Base-by-base conservation (phyloP, 2,329 filamentous ascomycete species). In the Diaporthe sp. region DNA sequence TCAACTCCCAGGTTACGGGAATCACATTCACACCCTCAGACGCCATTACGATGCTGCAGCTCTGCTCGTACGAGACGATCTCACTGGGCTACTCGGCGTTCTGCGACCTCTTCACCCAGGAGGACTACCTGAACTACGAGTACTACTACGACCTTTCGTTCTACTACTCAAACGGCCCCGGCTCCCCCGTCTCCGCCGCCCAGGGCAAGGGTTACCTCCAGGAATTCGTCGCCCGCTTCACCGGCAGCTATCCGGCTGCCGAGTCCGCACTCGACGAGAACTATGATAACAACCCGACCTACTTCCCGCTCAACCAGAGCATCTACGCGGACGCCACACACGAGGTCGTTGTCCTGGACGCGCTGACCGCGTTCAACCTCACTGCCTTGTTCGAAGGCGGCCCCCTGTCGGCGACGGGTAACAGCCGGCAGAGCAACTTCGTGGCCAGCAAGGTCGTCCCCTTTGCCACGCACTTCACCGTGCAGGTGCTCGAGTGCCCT, bases 241-340 rank as follows among this genome's bases (percentile, higher is more conserved):
- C 79, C 2, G 79, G 79, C 25, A 76, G 78, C 34, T 83, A 81
- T 65, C 82, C 82, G 7, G 63, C 79, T n/a, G 74, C 78, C 34
- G 76, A 75, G 55, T 83, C 82, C 6, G 79, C 81, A 5, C 77
- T 83, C 28, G 82, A 83, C 78, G 63, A 78, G 74, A 83, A 80
- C 0, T 86, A 82, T 55, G 85, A 86, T 78, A 84, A 85, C 77
- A 82, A 81, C 17, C 79, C 81, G 1, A 86, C 84, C 1, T 86
- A 82, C 79, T 87, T 86, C 77, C 85, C 85, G 2, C 82, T 86
- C 12, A 82, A 84, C 73, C 85, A 87, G 78, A 84, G 83, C 57
- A 85, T 86, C 72, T 86, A 84, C 68, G 82, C 82, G 25, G 82
- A 86, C 67, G 85, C 85, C 20, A 86, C 85, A 8, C 85, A 86